Base-by-base conservation (phyloP, 805 yeast genomes). In the Saccharomycopsis sp. region DNA sequence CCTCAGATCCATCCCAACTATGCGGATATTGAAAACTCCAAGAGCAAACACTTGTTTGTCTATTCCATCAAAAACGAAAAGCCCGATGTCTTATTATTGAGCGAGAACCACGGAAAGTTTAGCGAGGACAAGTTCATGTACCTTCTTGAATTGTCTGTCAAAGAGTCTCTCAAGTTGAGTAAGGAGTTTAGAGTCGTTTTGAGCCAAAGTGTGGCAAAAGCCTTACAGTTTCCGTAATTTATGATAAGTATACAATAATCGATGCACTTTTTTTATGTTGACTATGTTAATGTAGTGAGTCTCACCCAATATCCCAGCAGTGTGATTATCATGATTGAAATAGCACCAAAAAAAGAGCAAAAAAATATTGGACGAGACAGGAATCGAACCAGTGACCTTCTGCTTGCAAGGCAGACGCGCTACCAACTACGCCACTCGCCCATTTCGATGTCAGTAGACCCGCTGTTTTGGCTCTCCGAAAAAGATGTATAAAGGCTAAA, bases 361-460 rank as follows among this genome's bases (percentile, higher is more conserved):
- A 34, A 51, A 40, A 50, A 52, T n/a, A 61, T 60, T 82, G 86
- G 87, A 82, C 86, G 84, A 79, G 84, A 79, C 81, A 78, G 87
- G 87, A 82, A 71, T 82, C 85, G 87, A 83, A 83, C 87, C 86
- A 77, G 75, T 79, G 87, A 81, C 87, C 87, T 83, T 78, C 77
- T 75, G 80, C 87, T 79, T 82, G 87, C 87, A 81, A 82, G 83
- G 87, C 83, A 77, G 76, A 77, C 86, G 87, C 86, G 85, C 86
- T 82, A 82, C 87, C 87, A 82, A 81, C 87, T 82, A 79, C 86
- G 86, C 87, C 84, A 82, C 84, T 80, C 84, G 86, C 87, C 87
- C 85, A 64, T 14, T 50, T 55, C 44, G 12, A 37, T 37, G n/a
- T n/a, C n/a, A n/a, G n/a, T n/a, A n/a, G n/a, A n/a, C n/a, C n/a